phyloP scores from a whole-genome alignment of 768 basidiomycete species.

The Boletus rubescentipes region DNA sequence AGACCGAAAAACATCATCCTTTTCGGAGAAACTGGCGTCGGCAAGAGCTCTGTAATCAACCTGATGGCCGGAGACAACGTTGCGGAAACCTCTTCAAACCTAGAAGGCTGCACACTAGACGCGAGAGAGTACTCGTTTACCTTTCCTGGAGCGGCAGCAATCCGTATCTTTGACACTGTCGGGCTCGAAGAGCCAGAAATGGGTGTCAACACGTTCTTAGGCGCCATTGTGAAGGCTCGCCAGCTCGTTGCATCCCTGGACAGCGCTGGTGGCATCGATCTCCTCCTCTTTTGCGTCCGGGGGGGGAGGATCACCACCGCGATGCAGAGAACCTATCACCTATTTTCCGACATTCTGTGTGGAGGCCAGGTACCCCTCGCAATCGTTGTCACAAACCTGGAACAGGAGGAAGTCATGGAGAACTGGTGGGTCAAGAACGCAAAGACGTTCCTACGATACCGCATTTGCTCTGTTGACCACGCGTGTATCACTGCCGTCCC shows the following conservation, averaged over 20 bases:
- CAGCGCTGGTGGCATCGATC: slow-evolving; percentile 8
- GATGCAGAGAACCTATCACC: slow-evolving; percentile 7
- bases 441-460: background rate
- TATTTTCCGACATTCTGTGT: slow-evolving; percentile 17
- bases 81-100: background rate
- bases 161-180: no score
- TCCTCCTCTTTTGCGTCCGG: slow-evolving; percentile 17
- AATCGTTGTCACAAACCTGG: slow-evolving; percentile 11
- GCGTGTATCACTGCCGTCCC: slow-evolving; percentile 12
- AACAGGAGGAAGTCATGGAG: slow-evolving; percentile 6
- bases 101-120: background rate
- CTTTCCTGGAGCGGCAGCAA: background rate
- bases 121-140: background rate
- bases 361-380: slow-evolving; percentile 7
- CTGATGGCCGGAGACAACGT: background rate
- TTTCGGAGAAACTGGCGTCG: slow-evolving; percentile 9
- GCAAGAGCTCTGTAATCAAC: slow-evolving; percentile 13
- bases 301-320: slow-evolving; percentile 4
- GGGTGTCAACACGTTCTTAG: background rate
- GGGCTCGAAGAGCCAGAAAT: no score
- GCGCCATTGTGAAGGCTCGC: slow-evolving; percentile 11
- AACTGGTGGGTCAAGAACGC: slow-evolving; percentile 14
- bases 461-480: slow-evolving; percentile 1
- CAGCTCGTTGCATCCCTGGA: slow-evolving; percentile 2
- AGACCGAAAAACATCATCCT: slow-evolving; percentile 3